Evolutionary conservation across 148 eudicot species (phyloP).

Genomic region (Dianthus caryophyllus): DNA sequence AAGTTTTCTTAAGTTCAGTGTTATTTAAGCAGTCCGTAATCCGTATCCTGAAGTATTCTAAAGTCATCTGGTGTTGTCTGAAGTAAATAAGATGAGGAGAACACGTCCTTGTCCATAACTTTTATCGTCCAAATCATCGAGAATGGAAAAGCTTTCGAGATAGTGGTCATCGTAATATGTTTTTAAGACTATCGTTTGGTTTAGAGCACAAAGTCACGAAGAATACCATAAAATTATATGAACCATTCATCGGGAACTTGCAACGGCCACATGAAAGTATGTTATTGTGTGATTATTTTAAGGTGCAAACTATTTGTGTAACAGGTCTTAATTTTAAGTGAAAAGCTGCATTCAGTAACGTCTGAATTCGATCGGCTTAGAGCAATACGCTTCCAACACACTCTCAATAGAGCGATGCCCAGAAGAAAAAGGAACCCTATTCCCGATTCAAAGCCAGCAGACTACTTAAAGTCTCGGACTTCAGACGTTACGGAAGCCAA

Average conservation of each 20-base stretch:
- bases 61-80: too few species aligned
- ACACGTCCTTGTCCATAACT: not conserved
- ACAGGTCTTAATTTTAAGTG: constrained; percentile 92
- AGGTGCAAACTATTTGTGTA: not conserved
- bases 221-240: not conserved
- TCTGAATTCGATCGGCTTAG: constrained; percentile 88
- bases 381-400: constrained; percentile 86
- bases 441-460: constrained; percentile 27
- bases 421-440: constrained; percentile 57
- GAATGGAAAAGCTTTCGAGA: not conserved
- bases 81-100: too few species aligned
- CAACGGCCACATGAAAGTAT: not conserved
- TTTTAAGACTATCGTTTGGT: not conserved
- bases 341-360: constrained; percentile 85
- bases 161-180: not conserved
- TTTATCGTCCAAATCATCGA: not conserved
- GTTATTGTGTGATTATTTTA: not conserved
- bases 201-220: not conserved
- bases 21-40: not conserved
- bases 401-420: constrained; percentile 65
- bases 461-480: constrained; percentile 29
- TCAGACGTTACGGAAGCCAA: constrained; percentile 41
- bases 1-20: not conserved
- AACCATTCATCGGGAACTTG: not conserved
- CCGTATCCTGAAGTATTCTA: too few species aligned